phyloP scores from a whole-genome alignment of 495 filamentous ascomycete genomes.

The Aspergillus ellipticus region DNA sequence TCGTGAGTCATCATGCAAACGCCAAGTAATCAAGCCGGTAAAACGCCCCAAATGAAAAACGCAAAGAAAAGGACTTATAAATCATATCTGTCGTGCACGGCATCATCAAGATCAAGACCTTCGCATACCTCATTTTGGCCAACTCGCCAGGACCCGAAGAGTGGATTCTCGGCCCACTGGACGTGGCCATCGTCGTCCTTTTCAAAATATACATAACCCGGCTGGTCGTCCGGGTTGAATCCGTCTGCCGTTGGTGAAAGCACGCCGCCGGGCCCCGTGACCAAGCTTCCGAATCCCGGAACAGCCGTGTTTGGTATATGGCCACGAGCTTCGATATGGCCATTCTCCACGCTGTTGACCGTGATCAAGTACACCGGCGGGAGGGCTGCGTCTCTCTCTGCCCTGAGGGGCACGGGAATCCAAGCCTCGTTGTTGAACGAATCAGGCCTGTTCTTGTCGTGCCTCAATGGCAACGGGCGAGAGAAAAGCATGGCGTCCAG shows the following conservation, averaged over 20 bases:
- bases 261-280: conserved; percentile 25
- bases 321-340: conserved; percentile 39
- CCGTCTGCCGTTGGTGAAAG: conserved; percentile 7
- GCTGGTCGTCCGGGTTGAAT: conserved; percentile 18
- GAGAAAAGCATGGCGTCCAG: conserved; percentile 38
- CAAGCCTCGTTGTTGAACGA: conserved; percentile 44
- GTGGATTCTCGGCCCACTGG: conserved; percentile 32
- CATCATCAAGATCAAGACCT: conserved; percentile 35
- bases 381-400: conserved; percentile 31
- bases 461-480: conserved; percentile 31
- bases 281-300: conserved; percentile 33
- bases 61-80: conserved; percentile 8
- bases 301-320: conserved; percentile 39
- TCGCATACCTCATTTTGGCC: conserved; percentile 35
- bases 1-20: background rate
- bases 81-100: conserved; percentile 10
- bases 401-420: conserved; percentile 38
- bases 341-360: conserved; percentile 36
- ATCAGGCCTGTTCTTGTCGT: conserved; percentile 34
- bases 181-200: conserved; percentile 36
- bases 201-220: conserved; percentile 44
- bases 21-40: background rate
- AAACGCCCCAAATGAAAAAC: background rate
- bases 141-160: conserved; percentile 40
- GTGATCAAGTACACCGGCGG: conserved; percentile 43